Conservation (phyloP, 495 filamentous ascomycete genomes). For the Jackrogersella multiformis region DNA sequence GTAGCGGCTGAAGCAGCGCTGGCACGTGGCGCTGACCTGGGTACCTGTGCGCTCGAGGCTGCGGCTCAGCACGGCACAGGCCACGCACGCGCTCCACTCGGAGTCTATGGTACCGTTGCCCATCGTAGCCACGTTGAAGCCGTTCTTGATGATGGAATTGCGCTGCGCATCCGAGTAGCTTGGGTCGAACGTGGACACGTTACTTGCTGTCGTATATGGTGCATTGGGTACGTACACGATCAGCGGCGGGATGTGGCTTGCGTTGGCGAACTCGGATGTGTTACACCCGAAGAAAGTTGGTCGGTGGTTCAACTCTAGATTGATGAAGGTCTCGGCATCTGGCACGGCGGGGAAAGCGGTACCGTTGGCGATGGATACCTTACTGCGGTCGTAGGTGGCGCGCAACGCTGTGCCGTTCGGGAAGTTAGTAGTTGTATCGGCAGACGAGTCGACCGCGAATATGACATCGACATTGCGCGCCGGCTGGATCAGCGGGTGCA, state of each 20-base stretch:
- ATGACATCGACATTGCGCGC: conserved; percentile 84
- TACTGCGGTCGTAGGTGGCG: conserved; percentile 81
- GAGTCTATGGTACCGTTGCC: conserved; percentile 78
- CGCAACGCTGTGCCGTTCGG: conserved; percentile 88
- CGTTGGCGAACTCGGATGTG: conserved; percentile 68
- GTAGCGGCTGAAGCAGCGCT: conserved; percentile 77
- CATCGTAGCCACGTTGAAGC: conserved; percentile 81
- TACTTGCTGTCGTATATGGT: conserved; percentile 77
- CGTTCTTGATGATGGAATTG: conserved; percentile 83
- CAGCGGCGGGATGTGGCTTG: conserved; percentile 64
- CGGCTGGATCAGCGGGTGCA: conserved; percentile 87
- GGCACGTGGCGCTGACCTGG: conserved; percentile 71
- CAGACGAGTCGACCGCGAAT: conserved; percentile 88
- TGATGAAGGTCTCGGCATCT: conserved; percentile 85
- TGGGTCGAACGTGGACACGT: conserved; percentile 76
- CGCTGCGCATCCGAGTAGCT: conserved; percentile 69
- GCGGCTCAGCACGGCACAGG: conserved; percentile 85
- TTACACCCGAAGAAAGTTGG: conserved; percentile 96
- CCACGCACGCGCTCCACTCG: conserved; percentile 82
- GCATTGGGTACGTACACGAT: conserved; percentile 92
- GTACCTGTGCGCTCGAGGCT: conserved; percentile 74
- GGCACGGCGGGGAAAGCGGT: conserved; percentile 86
- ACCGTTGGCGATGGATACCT: conserved; percentile 74
- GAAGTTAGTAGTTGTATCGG: conserved; percentile 79
- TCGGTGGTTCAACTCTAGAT: conserved; percentile 81